A percentile compares a stretch with the other conserved stretches of the same genome.
These are phyloP conservation scores for Fusarium drepaniforme DNA, from an alignment of 2,329 filamentous ascomycete genomes.

Conservation along the genomic window DNA sequence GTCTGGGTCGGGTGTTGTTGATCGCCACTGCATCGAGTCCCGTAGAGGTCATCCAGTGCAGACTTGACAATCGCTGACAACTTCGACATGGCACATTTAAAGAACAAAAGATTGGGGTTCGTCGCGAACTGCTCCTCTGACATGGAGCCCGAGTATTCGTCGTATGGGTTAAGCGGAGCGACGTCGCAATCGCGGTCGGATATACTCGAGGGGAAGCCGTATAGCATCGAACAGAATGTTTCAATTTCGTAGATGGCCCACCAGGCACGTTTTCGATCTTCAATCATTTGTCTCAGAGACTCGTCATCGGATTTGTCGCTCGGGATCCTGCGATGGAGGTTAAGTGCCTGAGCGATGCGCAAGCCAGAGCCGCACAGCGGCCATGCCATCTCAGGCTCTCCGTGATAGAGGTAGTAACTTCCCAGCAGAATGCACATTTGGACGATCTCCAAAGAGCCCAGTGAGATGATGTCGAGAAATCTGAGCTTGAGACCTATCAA, in stretches of 20 bases:
- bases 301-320: neutral
- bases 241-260: slow-evolving; percentile 57
- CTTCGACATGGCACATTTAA: slow-evolving; percentile 39
- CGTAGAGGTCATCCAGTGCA: slow-evolving; percentile 26
- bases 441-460: slow-evolving; percentile 45
- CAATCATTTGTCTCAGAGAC: slow-evolving; percentile 12
- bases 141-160: slow-evolving; percentile 23
- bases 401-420: slow-evolving; percentile 53
- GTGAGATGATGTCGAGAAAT: slow-evolving; percentile 28
- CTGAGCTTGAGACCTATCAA: slow-evolving; percentile 1
- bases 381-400: slow-evolving; percentile 52
- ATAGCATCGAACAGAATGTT: slow-evolving; percentile 55
- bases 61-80: slow-evolving; percentile 34
- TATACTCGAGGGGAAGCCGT: slow-evolving; percentile 51
- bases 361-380: slow-evolving; percentile 52
- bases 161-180: slow-evolving; percentile 44
- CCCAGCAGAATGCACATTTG: slow-evolving; percentile 52
- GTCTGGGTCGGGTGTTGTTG: neutral
- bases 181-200: slow-evolving; percentile 49
- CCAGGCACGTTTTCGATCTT: slow-evolving; percentile 52
- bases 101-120: slow-evolving; percentile 26
- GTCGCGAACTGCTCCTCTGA: neutral
- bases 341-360: slow-evolving; percentile 51
- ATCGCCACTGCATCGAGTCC: neutral
- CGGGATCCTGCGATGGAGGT: slow-evolving; percentile 42